A percentile compares a stretch with the other conserved stretches of the same genome.
These are phyloP conservation scores for Talaromyces marneffei DNA, from an alignment of 2,329 filamentous ascomycete species.

Conservation along the genomic window DNA sequence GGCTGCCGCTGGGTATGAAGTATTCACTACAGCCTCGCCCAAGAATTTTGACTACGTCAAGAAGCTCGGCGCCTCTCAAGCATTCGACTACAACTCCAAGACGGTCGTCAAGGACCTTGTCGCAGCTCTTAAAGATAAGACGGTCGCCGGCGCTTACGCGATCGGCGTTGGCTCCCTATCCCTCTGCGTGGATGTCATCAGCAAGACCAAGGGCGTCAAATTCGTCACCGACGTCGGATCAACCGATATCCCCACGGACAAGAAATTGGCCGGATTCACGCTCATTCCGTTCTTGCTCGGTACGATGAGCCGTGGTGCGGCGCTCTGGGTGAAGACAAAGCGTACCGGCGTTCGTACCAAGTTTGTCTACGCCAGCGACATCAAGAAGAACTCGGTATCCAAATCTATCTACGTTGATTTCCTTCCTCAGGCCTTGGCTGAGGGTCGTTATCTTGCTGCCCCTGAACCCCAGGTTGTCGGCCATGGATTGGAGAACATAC, in stretches of 20 bases:
- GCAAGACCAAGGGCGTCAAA: conserved; percentile 8
- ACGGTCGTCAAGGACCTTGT: conserved; percentile 11
- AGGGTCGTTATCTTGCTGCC: conserved; percentile 33
- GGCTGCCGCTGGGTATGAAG: conserved; percentile 32
- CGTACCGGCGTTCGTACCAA: conserved; percentile 6
- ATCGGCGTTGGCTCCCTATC: conserved; percentile 1
- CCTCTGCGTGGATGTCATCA: conserved; percentile 5
- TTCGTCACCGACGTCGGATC: conserved; percentile 7
- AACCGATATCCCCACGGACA: conserved; percentile 1
- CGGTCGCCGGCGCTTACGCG: conserved; percentile 2
- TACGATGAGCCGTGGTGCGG: background rate
- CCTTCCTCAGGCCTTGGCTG: conserved; percentile 35
- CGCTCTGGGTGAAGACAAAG: conserved; percentile 3
- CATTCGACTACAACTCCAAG: conserved; percentile 26
- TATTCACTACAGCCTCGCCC: conserved; percentile 32
- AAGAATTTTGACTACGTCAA: conserved; percentile 39
- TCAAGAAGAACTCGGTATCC: conserved; percentile 13
- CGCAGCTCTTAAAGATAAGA: conserved; percentile 5
- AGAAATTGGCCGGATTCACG: background rate
- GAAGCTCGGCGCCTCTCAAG: conserved; percentile 17
- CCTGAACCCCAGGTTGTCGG: conserved; percentile 40
- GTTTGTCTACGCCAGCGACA: conserved; percentile 6
- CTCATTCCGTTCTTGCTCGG: background rate
- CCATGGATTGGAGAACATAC: conserved; percentile 38
- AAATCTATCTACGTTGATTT: conserved; percentile 26